phyloP scores from a whole-genome alignment of 106 monocot genomes.

The Phalaenopsis aphrodite region DNA sequence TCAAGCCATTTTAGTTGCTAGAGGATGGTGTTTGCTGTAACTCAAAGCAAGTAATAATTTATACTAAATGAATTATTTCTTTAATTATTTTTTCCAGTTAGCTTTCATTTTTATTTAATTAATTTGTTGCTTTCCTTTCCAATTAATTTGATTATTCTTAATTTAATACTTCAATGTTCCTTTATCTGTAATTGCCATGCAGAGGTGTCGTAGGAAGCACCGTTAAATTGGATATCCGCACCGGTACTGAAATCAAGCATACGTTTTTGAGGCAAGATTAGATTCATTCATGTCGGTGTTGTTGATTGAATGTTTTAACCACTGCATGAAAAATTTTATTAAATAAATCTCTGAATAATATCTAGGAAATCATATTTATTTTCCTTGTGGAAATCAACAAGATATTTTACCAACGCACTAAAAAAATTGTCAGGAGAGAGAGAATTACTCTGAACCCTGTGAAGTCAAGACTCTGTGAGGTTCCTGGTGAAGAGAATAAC shows the following conservation, averaged over 20 bases:
- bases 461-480: slow-evolving; percentile 79
- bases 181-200: neutral
- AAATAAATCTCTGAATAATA: neutral
- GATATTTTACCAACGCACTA: neutral
- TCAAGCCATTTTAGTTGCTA: neutral
- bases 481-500: slow-evolving; percentile 44
- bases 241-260: slow-evolving; percentile 51
- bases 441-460: slow-evolving; percentile 84
- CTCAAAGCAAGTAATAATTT: neutral
- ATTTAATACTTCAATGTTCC: neutral
- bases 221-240: slow-evolving; percentile 65
- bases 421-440: slow-evolving; percentile 48
- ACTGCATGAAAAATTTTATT: neutral
- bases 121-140: neutral
- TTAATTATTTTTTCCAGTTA: neutral
- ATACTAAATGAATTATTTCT: neutral
- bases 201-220: slow-evolving; percentile 90
- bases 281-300: neutral
- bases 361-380: neutral
- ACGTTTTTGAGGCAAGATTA: slow-evolving; percentile 59
- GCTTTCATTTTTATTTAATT: neutral
- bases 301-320: neutral
- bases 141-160: neutral
- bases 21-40: neutral
- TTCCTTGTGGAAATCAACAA: neutral